Evolutionary conservation across 371 early-diverging fungal genomes (phyloP), one percentile per base, ranked within the genome.

Genomic region (Mortierella sp.): DNA sequence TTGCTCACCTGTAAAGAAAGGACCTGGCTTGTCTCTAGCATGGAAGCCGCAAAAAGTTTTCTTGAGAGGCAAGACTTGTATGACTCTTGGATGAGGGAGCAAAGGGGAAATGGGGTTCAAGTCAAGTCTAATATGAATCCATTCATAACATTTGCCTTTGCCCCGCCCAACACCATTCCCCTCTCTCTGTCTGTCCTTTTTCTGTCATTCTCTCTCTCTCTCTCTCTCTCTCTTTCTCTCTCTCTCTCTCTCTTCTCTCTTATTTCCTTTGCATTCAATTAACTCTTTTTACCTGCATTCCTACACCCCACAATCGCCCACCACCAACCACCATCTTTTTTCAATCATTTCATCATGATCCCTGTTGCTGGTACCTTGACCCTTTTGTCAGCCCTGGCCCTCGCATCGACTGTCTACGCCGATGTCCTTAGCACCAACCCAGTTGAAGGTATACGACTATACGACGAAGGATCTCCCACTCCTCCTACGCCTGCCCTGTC

Each of bases 391-490:
- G 61, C 61, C 16, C 9, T 58, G 34, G 34, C 61, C 22, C 61
- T 58, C 10, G 61, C 61, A 58, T 58, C 61, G 9, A 58, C 61
- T 2, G 19, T 34, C 37, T 58, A 31, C 2, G 61, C 61, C 61
- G 34, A 16, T 16, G 61, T 58, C 61, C 19, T 58, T 7, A 58
- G 61, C 61, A 34, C 61, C 61, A 26, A 53, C 52, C 48, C 68
- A 39, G 29, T 31, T 31, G 68, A 4, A 52, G 48, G 53, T 48
- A 52, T n/a, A 24, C 16, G 24, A 22, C 29, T 19, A 34, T 34
- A 16, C 34, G 24, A 31, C 34, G 34, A 14, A 52, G 24, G 22
- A n/a, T n/a, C 48, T 10, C 52, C 64, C 19, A 14, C 2, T 65
- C 31, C 11, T 50, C 37, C 24, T 45, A 50, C 2, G 16, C 29